Evolutionary conservation across 2,329 filamentous ascomycete species (phyloP).

Genomic region (Apiospora hydei): DNA sequence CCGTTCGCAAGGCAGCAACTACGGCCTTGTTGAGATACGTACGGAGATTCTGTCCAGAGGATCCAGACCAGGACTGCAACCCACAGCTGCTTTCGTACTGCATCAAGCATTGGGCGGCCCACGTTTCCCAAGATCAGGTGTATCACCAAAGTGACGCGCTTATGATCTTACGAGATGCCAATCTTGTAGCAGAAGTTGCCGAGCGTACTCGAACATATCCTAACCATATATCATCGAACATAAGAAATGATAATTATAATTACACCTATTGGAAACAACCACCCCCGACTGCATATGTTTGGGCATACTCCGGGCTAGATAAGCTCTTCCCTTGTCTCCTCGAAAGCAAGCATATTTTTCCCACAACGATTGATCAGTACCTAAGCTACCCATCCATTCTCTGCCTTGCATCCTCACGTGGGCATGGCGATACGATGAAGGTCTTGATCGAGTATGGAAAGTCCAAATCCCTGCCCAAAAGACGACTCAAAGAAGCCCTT

Average conservation of each 20-base stretch:
- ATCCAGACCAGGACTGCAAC: neutral
- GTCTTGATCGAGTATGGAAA: neutral
- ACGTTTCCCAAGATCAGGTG: neutral
- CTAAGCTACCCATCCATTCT: neutral
- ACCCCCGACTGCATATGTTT: neutral
- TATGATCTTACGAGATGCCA: neutral
- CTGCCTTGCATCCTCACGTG: neutral
- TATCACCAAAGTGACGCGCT: neutral
- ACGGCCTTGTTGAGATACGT: neutral
- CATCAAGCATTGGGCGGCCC: neutral
- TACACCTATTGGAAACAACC: too few species aligned
- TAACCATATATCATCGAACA: too few species aligned
- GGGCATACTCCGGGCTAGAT: neutral
- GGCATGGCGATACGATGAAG: neutral
- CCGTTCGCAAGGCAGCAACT: neutral
- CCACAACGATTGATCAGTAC: neutral
- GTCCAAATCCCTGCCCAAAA: neutral
- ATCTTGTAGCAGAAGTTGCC: neutral
- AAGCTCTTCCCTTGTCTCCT: neutral
- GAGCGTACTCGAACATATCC: too few species aligned
- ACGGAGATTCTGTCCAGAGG: neutral
- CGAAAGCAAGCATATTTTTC: neutral
- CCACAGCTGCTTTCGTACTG: neutral
- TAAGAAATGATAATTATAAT: too few species aligned
- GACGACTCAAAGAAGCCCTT: neutral